Percentiles rank a stretch among this genome's conserved stretches.
Evolutionary conservation across 495 filamentous ascomycete genomes (phyloP).

Genomic region (Astrocystis sublimbata): DNA sequence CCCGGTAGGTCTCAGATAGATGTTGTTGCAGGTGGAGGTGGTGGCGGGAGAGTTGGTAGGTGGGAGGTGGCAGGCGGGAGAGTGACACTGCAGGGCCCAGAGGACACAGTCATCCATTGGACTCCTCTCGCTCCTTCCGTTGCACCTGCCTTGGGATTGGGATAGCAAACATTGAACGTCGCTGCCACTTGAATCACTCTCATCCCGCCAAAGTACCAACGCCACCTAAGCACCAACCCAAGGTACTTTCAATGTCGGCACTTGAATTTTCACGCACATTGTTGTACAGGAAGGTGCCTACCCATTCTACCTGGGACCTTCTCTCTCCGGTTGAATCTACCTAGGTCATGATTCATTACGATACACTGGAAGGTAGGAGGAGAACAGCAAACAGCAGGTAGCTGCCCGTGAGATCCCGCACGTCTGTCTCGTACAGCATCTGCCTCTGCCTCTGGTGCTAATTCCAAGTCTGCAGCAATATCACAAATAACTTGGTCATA

Average conservation of each 20-base stretch:
- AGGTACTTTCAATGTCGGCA: too few relatives aligned
- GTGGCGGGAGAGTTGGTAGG: too few relatives aligned
- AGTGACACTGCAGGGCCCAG: background rate
- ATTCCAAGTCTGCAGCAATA: background rate
- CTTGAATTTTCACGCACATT: too few relatives aligned
- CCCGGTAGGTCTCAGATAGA: too few relatives aligned
- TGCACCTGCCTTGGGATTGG: too few relatives aligned
- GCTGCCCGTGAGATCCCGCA: conserved; percentile 10
- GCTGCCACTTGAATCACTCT: too few relatives aligned
- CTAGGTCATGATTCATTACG: too few relatives aligned
- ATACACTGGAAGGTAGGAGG: background rate
- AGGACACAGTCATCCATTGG: background rate
- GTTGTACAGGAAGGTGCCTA: background rate
- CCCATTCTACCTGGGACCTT: background rate
- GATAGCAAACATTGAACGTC: background rate
- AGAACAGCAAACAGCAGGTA: background rate
- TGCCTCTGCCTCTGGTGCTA: background rate
- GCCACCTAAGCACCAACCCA: too few relatives aligned
- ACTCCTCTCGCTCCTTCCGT: background rate
- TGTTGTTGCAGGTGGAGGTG: too few relatives aligned
- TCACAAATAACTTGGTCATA: too few relatives aligned
- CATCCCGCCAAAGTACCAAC: too few relatives aligned
- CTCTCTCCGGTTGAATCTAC: background rate
- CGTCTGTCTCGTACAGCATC: background rate
- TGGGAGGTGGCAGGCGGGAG: background rate